Percentiles rank a stretch among this genome's conserved stretches.
These are phyloP conservation scores for Ophiorrhiza pumila DNA, from an alignment of 257 asterid genomes.

Conservation along the genomic window DNA sequence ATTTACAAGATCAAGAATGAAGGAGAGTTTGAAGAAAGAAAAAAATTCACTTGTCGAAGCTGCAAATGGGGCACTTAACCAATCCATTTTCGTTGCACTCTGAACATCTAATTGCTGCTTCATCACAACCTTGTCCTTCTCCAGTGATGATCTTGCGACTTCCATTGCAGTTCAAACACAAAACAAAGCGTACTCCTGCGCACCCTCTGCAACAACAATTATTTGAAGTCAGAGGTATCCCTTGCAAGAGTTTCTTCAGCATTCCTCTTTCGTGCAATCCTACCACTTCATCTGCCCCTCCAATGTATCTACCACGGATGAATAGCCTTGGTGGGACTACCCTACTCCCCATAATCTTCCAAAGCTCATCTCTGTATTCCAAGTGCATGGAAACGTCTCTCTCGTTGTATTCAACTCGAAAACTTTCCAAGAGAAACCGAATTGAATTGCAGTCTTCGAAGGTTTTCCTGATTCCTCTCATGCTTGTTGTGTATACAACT, in stretches of 20 bases:
- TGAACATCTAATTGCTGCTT: constrained; percentile 32
- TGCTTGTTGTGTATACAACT: constrained; percentile 68
- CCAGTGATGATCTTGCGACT: constrained; percentile 42
- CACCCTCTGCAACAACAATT: constrained; percentile 49
- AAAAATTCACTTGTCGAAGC: constrained; percentile 15
- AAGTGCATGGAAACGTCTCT: constrained; percentile 71
- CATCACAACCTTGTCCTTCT: constrained; percentile 26
- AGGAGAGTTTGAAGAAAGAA: neutral
- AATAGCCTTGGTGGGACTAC: constrained; percentile 78
- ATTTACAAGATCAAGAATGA: neutral
- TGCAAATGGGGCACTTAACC: constrained; percentile 61
- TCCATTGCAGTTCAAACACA: constrained; percentile 58
- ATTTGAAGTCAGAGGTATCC: constrained; percentile 43
- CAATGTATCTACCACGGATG: constrained; percentile 55
- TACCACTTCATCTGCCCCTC: constrained; percentile 75
- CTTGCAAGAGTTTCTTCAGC: constrained; percentile 40
- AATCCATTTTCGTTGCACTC: constrained; percentile 83
- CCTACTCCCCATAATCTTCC: constrained; percentile 45
- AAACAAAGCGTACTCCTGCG: constrained; percentile 49
- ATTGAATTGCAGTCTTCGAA: constrained; percentile 63
- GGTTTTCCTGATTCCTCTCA: constrained; percentile 74
- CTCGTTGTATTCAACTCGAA: constrained; percentile 45
- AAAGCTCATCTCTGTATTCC: constrained; percentile 71
- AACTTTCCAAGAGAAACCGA: constrained; percentile 55
- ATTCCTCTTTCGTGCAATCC: constrained; percentile 65